Percentiles rank a stretch among this genome's conserved stretches.
These are phyloP conservation scores for Candolleomyces efflorescens DNA, from an alignment of 768 basidiomycete species.

Conservation along the genomic window DNA sequence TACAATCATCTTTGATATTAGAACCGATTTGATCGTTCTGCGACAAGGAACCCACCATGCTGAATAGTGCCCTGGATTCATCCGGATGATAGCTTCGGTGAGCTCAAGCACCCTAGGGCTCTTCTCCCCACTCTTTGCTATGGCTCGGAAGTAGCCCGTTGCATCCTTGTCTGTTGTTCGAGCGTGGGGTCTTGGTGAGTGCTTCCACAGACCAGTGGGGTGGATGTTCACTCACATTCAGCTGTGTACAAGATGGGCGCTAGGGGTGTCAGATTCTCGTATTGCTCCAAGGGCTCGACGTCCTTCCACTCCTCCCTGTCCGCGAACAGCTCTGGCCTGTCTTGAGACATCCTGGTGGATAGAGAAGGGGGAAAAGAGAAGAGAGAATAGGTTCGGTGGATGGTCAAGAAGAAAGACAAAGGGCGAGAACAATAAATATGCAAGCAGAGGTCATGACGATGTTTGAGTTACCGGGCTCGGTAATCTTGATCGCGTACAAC, in stretches of 20 bases:
- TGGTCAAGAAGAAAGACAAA: not conserved
- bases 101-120: slow-evolving; percentile 78
- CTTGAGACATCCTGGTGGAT: not conserved
- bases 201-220: not conserved
- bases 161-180: slow-evolving; percentile 78
- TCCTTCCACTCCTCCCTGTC: slow-evolving; percentile 77
- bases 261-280: slow-evolving; percentile 72
- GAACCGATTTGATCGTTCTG: not conserved
- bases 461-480: not conserved
- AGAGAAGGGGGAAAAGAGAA: not conserved
- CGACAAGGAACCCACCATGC: slow-evolving; percentile 65
- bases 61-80: slow-evolving; percentile 96
- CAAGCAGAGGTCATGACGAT: too few species aligned
- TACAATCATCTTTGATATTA: not conserved
- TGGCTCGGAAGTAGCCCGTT: slow-evolving; percentile 86
- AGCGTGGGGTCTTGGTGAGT: not conserved
- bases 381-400: not conserved
- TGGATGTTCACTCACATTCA: slow-evolving; percentile 61
- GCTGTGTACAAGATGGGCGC: slow-evolving; percentile 90
- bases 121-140: slow-evolving; percentile 74
- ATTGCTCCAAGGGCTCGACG: slow-evolving; percentile 73
- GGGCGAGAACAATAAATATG: not conserved
- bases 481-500: not conserved
- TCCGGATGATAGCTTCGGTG: slow-evolving; percentile 82
- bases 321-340: slow-evolving; percentile 38